Conservation (phyloP, 2,329 filamentous ascomycete species). For the Mycogone perniciosa region DNA sequence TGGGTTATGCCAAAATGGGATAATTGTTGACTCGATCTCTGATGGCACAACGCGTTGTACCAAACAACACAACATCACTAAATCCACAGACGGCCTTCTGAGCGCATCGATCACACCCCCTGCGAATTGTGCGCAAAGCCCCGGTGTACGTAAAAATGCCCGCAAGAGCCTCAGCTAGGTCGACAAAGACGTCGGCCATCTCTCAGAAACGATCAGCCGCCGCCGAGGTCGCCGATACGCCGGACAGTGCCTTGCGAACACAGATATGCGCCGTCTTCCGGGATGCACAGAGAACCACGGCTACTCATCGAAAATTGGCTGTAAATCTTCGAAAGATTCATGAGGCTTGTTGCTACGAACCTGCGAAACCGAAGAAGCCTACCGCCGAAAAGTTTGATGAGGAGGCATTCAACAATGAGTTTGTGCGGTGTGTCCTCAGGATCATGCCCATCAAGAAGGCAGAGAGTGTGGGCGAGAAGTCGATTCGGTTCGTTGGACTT, state of each 20-base stretch:
- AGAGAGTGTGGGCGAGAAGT: constrained; percentile 78
- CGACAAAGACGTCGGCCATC: constrained; percentile 38
- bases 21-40: constrained; percentile 12
- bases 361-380: constrained; percentile 43
- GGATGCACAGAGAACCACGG: constrained; percentile 82
- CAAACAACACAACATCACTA: constrained; percentile 11
- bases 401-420: constrained; percentile 79
- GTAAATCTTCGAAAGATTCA: constrained; percentile 87
- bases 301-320: constrained; percentile 82
- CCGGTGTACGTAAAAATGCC: constrained; percentile 37
- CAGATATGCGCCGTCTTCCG: constrained; percentile 68
- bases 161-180: constrained; percentile 40
- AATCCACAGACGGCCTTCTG: too few relatives aligned
- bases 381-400: constrained; percentile 67
- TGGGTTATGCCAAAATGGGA: constrained; percentile 11
- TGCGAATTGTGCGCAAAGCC: neutral
- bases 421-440: constrained; percentile 74
- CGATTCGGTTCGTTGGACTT: constrained; percentile 78
- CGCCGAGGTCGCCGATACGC: constrained; percentile 70
- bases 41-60: constrained; percentile 5
- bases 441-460: constrained; percentile 87
- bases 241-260: constrained; percentile 62
- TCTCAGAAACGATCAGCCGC: constrained; percentile 46
- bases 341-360: constrained; percentile 71
- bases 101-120: constrained; percentile 2